phyloP scores from a whole-genome alignment of 805 yeast species.

The Jamesozyma rosinii region DNA sequence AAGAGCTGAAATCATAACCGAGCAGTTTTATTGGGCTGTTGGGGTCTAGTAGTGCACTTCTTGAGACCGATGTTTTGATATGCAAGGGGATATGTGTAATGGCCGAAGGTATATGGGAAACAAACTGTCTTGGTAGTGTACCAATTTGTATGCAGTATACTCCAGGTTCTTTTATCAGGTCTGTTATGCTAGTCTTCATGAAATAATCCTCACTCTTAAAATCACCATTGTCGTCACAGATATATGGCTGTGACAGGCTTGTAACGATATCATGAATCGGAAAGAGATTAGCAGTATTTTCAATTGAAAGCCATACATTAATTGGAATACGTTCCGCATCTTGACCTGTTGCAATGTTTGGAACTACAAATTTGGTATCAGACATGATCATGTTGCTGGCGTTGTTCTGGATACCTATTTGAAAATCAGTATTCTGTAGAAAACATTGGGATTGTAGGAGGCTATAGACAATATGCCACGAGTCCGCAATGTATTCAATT shows the following conservation, averaged over 20 bases:
- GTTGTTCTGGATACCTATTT: not conserved
- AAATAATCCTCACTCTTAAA: slow-evolving; percentile 10
- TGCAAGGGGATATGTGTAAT: slow-evolving; percentile 17
- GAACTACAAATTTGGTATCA: slow-evolving; percentile 3
- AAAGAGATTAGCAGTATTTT: slow-evolving; percentile 3
- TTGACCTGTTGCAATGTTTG: not conserved
- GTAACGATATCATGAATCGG: not conserved
- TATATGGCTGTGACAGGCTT: not conserved
- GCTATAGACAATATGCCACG: slow-evolving; percentile 18
- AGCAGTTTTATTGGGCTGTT: slow-evolving; percentile 20
- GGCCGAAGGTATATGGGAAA: slow-evolving; percentile 2
- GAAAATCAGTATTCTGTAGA: not conserved
- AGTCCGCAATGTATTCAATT: slow-evolving; percentile 12
- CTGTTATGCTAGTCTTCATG: slow-evolving; percentile 10
- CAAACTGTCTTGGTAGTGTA: slow-evolving; percentile 5
- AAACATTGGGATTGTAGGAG: slow-evolving; percentile 3
- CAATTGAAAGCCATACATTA: slow-evolving; percentile 17
- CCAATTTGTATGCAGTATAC: slow-evolving; percentile 19
- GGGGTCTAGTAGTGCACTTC: slow-evolving; percentile 4
- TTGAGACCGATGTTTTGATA: slow-evolving; percentile 13
- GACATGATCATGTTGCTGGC: not conserved
- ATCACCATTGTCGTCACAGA: not conserved
- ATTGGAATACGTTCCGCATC: slow-evolving; percentile 5
- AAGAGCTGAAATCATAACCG: slow-evolving; percentile 15
- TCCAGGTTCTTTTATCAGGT: slow-evolving; percentile 17